Evolutionary conservation across 1,284 basidiomycete genomes (phyloP).

Genomic region (Irpex rosettiformis): DNA sequence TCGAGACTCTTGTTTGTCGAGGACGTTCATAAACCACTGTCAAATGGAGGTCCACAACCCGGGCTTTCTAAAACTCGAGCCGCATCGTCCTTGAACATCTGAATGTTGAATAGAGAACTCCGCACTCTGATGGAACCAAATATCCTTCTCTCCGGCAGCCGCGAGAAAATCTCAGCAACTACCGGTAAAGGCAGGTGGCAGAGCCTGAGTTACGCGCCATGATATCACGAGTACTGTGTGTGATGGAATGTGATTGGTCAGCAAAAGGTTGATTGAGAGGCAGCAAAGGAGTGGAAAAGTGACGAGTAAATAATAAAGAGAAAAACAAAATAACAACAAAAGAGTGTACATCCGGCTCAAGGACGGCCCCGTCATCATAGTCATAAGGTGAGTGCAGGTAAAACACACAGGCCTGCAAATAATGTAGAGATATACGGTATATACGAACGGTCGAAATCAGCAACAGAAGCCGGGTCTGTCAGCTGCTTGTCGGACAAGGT

Average conservation of each 20-base stretch:
- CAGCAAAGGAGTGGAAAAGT: neutral
- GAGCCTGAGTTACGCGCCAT: neutral
- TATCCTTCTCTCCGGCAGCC: neutral
- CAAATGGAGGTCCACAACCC: neutral
- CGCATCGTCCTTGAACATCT: neutral
- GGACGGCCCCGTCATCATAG: neutral
- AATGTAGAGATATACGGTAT: neutral
- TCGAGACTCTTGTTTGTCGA: neutral
- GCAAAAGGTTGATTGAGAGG: neutral
- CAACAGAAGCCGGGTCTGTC: neutral
- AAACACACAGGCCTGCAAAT: neutral
- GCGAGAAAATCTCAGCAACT: neutral
- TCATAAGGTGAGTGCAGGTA: neutral
- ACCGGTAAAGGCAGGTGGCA: neutral
- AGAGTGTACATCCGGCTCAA: neutral
- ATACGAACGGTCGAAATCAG: neutral
- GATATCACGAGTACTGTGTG: neutral
- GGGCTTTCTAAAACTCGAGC: neutral
- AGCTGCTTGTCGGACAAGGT: neutral
- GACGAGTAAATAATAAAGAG: neutral
- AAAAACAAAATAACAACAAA: neutral
- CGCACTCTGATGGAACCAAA: neutral
- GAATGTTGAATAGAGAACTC: neutral
- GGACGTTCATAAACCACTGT: neutral
- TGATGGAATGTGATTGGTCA: neutral